Evolutionary conservation across 1,139 yeast species (phyloP).

Genomic region (Hanseniaspora sp.): DNA sequence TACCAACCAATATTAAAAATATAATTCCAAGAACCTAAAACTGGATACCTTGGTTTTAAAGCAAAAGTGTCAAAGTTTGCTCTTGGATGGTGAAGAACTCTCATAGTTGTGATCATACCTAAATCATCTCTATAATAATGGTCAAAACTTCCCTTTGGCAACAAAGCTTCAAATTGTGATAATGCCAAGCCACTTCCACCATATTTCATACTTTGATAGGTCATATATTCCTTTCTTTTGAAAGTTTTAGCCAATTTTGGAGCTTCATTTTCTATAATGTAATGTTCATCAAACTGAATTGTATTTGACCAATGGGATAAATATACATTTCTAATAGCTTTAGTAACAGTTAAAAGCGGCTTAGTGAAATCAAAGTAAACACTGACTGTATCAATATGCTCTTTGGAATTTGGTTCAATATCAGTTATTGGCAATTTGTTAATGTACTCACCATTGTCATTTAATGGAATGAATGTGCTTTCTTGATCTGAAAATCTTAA

Average conservation of each 20-base stretch:
- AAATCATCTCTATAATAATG: conserved; percentile 79
- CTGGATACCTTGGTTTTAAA: conserved; percentile 78
- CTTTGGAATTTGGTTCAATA: conserved; percentile 38
- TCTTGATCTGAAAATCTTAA: conserved; percentile 22
- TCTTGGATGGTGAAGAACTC: conserved; percentile 28
- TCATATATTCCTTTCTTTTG: conserved; percentile 67
- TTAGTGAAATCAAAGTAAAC: conserved; percentile 39
- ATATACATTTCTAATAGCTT: conserved; percentile 70
- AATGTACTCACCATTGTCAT: conserved; percentile 34
- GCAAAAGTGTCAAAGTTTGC: conserved; percentile 37
- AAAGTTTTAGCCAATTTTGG: conserved; percentile 61
- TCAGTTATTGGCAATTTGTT: conserved; percentile 47
- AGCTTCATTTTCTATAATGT: conserved; percentile 67
- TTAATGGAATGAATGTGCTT: conserved; percentile 18
- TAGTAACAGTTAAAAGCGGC: conserved; percentile 53
- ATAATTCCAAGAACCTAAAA: conserved; percentile 93
- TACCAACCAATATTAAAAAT: conserved; percentile 94
- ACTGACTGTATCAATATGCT: conserved; percentile 48
- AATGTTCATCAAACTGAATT: conserved; percentile 67
- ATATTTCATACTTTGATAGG: conserved; percentile 3
- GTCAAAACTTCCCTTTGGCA: conserved; percentile 42
- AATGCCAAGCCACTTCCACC: conserved; percentile 17
- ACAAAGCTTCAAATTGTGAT: conserved; percentile 43
- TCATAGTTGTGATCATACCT: conserved; percentile 86
- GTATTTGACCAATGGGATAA: conserved; percentile 62